Percentiles rank a stretch among this genome's conserved stretches.
phyloP scores from a whole-genome alignment of 108 stramenopile species.

The Phaeodactylum tricornutum region DNA sequence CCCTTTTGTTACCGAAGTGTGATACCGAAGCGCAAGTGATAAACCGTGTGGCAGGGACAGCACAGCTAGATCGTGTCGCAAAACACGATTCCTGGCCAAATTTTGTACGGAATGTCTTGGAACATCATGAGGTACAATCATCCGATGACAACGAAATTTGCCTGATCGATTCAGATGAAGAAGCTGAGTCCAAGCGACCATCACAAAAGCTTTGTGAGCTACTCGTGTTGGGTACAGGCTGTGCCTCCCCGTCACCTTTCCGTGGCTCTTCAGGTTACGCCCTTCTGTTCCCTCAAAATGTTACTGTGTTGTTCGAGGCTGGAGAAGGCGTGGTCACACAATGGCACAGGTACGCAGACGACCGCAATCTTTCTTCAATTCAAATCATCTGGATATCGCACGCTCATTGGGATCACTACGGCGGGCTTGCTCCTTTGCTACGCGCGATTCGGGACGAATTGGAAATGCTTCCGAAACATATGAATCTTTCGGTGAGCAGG shows the following conservation, averaged over 20 bases:
- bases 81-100: too few relatives aligned
- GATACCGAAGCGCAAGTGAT: too few relatives aligned
- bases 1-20: too few relatives aligned
- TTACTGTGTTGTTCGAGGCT: conserved; percentile 51
- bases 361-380: conserved; percentile 7
- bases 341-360: conserved; percentile 27
- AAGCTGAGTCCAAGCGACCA: neutral
- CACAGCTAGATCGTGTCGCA: too few relatives aligned
- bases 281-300: conserved; percentile 30
- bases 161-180: conserved; percentile 26
- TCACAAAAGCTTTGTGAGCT: conserved; percentile 20
- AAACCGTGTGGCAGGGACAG: too few relatives aligned
- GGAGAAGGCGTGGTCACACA: conserved; percentile 65
- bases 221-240: conserved; percentile 74
- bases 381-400: conserved; percentile 77
- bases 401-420: conserved; percentile 78
- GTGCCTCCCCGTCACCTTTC: conserved; percentile 68
- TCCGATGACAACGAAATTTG: conserved; percentile 58
- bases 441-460: conserved; percentile 11
- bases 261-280: conserved; percentile 66
- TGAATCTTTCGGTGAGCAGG: conserved; percentile 13
- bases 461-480: neutral
- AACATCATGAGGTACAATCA: too few relatives aligned
- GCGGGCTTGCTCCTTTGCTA: conserved; percentile 43
- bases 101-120: too few relatives aligned